Evolutionary conservation across 2,329 filamentous ascomycete genomes (phyloP).

Genomic region (Allantophomopsis cytisporea): DNA sequence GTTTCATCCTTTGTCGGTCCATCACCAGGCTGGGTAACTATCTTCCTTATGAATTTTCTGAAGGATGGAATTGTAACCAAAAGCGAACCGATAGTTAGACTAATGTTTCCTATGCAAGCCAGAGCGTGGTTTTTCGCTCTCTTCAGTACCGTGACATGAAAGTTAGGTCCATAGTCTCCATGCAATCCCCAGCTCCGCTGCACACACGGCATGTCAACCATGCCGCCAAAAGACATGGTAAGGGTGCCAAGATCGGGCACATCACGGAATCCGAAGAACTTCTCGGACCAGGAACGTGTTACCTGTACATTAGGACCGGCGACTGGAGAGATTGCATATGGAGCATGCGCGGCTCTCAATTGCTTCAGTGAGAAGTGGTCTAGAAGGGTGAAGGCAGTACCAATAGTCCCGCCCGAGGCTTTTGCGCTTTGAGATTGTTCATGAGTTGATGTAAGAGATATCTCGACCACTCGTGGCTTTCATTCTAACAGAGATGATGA

Average conservation of each 20-base stretch:
- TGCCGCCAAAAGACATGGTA: not conserved
- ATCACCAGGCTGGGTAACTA: slow-evolving; percentile 38
- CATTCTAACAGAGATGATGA: slow-evolving; percentile 36
- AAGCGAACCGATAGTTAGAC: slow-evolving; percentile 26
- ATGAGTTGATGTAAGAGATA: too few species aligned
- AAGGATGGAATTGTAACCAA: slow-evolving; percentile 21
- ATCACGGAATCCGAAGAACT: not conserved
- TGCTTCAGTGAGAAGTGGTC: not conserved
- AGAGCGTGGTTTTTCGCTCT: slow-evolving; percentile 33
- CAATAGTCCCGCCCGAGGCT: not conserved
- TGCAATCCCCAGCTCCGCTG: not conserved
- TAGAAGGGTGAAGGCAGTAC: not conserved
- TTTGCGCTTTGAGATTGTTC: too few species aligned
- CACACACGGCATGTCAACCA: not conserved
- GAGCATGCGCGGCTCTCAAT: not conserved
- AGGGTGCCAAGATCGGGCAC: not conserved
- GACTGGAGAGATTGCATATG: not conserved
- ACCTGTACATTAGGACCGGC: not conserved
- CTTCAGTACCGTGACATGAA: slow-evolving; percentile 41
- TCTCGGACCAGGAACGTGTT: not conserved
- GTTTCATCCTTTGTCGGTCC: slow-evolving; percentile 38
- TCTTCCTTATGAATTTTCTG: slow-evolving; percentile 27
- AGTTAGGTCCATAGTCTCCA: slow-evolving; percentile 43
- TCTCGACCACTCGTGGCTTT: too few species aligned
- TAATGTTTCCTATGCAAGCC: slow-evolving; percentile 35